phyloP scores from a whole-genome alignment of 2,329 filamentous ascomycete species.

The Knoxdaviesia capensis region DNA sequence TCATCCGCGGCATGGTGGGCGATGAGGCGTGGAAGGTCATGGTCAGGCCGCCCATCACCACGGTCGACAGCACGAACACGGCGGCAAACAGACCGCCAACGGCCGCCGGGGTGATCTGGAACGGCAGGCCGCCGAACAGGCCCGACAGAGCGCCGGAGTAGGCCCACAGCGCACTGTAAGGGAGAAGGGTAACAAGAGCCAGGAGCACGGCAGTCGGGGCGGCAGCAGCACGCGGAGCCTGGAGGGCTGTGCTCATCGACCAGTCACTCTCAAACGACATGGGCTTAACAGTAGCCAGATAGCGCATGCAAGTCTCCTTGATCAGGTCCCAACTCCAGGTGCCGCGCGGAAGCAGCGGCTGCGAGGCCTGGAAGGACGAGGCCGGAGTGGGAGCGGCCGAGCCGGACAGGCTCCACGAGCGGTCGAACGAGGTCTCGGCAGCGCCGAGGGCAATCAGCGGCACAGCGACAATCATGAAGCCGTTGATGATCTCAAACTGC shows the following conservation, averaged over 20 bases:
- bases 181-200: slow-evolving; percentile 22
- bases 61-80: slow-evolving; percentile 20
- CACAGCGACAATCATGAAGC: slow-evolving; percentile 24
- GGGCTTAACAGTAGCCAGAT: slow-evolving; percentile 19
- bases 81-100: slow-evolving; percentile 24
- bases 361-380: slow-evolving; percentile 4
- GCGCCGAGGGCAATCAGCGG: slow-evolving; percentile 24
- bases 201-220: slow-evolving; percentile 29
- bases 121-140: slow-evolving; percentile 23
- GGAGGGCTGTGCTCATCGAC: slow-evolving; percentile 15
- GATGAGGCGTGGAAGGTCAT: slow-evolving; percentile 12
- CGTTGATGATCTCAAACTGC: slow-evolving; percentile 30
- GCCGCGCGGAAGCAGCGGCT: slow-evolving; percentile 5
- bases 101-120: slow-evolving; percentile 16
- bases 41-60: slow-evolving; percentile 13
- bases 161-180: slow-evolving; percentile 25
- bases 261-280: slow-evolving; percentile 15
- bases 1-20: slow-evolving; percentile 13
- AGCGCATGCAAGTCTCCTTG: slow-evolving; percentile 14
- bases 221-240: slow-evolving; percentile 23
- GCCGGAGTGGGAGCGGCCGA: slow-evolving; percentile 5
- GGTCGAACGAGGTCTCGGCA: slow-evolving; percentile 32
- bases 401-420: slow-evolving; percentile 11
- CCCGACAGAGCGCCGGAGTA: slow-evolving; percentile 23
- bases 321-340: slow-evolving; percentile 8